These are phyloP conservation scores for Pseudohalonectria lignicola DNA, from an alignment of 2,329 filamentous ascomycete genomes.

Conservation along the genomic window DNA sequence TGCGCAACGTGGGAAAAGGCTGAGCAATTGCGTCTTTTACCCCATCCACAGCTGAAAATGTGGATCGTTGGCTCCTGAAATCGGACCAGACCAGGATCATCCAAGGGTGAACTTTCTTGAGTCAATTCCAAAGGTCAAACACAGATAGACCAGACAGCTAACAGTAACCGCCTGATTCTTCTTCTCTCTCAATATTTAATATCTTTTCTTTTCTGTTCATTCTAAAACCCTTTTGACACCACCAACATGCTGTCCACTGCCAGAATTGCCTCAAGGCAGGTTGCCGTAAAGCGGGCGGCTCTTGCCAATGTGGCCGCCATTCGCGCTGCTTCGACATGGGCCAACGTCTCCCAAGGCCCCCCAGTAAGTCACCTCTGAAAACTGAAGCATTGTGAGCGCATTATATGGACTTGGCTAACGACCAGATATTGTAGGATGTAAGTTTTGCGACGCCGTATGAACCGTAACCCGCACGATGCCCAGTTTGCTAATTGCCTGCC, in stretches of 20 bases:
- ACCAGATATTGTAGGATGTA: too few relatives aligned
- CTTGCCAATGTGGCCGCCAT: constrained; percentile 27
- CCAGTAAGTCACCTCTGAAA: constrained; percentile 79
- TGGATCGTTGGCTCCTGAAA: neutral
- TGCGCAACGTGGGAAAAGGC: neutral
- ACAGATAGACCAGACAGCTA: neutral
- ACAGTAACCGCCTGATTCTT: too few relatives aligned
- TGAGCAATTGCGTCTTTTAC: neutral
- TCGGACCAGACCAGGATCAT: neutral
- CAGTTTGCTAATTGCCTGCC: constrained; percentile 21
- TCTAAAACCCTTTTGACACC: neutral
- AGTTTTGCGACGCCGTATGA: too few relatives aligned
- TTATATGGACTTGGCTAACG: too few relatives aligned
- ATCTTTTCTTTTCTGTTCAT: neutral
- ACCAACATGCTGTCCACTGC: constrained; percentile 46
- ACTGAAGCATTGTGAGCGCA: too few relatives aligned
- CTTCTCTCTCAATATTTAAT: neutral
- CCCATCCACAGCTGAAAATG: too few relatives aligned
- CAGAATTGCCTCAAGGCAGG: constrained; percentile 40
- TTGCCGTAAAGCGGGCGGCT: constrained; percentile 26
- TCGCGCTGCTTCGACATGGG: constrained; percentile 71
- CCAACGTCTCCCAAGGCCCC: constrained; percentile 85
- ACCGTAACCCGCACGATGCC: too few relatives aligned
- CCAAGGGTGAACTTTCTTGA: neutral
- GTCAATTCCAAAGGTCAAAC: neutral